Percentiles rank a stretch among this genome's conserved stretches.
Evolutionary conservation across 805 yeast species (phyloP).

Genomic region (Candida coquimbonensis): DNA sequence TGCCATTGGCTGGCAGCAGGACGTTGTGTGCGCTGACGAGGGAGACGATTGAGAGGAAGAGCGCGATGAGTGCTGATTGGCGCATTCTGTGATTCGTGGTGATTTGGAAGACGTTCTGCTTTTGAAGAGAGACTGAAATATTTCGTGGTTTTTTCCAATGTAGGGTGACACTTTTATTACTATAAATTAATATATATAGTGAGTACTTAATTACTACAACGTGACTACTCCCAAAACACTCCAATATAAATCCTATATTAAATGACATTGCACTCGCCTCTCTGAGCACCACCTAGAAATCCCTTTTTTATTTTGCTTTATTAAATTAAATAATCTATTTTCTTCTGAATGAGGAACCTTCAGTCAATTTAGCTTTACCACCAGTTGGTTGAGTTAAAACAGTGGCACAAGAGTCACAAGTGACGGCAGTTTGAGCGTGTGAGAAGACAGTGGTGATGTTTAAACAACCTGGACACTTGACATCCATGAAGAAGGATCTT

Average conservation of each 20-base stretch:
- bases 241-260: slow-evolving; percentile 9
- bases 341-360: slow-evolving; percentile 99
- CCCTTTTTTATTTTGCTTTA: not conserved
- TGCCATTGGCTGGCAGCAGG: slow-evolving; percentile 73
- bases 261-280: slow-evolving; percentile 5
- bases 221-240: too few species aligned
- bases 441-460: slow-evolving; percentile 99
- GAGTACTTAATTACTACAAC: not conserved
- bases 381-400: slow-evolving; percentile 99
- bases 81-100: slow-evolving; percentile 3
- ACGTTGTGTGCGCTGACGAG: slow-evolving; percentile 64
- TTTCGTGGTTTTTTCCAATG: slow-evolving; percentile 3
- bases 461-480: slow-evolving; percentile 99
- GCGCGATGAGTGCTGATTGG: not conserved
- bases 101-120: too few species aligned
- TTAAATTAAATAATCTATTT: slow-evolving; percentile 45
- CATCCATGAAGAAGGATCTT: slow-evolving; percentile 99
- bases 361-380: slow-evolving; percentile 99
- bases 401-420: slow-evolving; percentile 98
- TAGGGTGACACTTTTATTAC: not conserved
- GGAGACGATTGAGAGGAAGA: slow-evolving; percentile 5
- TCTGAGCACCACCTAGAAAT: slow-evolving; percentile 4
- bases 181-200: too few species aligned
- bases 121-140: not conserved
- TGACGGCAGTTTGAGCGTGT: slow-evolving; percentile 99